Evolutionary conservation across 345 rosid species (phyloP).

Genomic region (Eucalyptus marginata): DNA sequence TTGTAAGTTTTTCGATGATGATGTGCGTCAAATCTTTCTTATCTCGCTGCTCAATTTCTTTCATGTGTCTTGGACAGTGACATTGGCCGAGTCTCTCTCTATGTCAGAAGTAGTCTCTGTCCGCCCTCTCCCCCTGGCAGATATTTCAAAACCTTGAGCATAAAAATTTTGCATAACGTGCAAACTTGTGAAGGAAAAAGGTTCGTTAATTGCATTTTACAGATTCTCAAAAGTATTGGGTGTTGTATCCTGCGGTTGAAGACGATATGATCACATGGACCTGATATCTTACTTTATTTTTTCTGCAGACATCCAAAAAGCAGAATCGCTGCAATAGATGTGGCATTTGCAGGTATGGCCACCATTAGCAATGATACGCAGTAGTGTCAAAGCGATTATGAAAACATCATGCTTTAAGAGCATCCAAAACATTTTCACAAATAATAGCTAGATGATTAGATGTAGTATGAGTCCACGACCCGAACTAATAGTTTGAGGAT

Average conservation of each 20-base stretch:
- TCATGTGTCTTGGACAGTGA: neutral
- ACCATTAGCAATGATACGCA: neutral
- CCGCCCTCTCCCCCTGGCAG: neutral
- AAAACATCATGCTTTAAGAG: too few relatives aligned
- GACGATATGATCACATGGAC: too few relatives aligned
- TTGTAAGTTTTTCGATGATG: too few relatives aligned
- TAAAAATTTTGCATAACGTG: neutral
- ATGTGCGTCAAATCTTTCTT: too few relatives aligned
- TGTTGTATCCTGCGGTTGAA: too few relatives aligned
- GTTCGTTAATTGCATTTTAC: too few relatives aligned
- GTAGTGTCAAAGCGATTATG: neutral
- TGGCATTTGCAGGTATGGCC: slow-evolving; percentile 76
- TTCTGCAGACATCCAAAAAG: too few relatives aligned
- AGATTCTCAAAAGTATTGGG: too few relatives aligned
- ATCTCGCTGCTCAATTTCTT: too few relatives aligned
- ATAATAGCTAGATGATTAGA: neutral
- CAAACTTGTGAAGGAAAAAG: too few relatives aligned
- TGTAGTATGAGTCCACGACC: neutral
- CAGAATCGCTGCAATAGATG: slow-evolving; percentile 66
- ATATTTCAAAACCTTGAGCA: neutral
- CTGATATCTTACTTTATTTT: too few relatives aligned
- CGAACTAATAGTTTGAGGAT: neutral
- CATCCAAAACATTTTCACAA: accelerated
- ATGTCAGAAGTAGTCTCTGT: neutral
- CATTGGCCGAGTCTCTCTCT: neutral